Evolutionary conservation across 2,329 filamentous ascomycete species (phyloP), one percentile per base, ranked within the genome.

Genomic region (Trichophyton equinum): DNA sequence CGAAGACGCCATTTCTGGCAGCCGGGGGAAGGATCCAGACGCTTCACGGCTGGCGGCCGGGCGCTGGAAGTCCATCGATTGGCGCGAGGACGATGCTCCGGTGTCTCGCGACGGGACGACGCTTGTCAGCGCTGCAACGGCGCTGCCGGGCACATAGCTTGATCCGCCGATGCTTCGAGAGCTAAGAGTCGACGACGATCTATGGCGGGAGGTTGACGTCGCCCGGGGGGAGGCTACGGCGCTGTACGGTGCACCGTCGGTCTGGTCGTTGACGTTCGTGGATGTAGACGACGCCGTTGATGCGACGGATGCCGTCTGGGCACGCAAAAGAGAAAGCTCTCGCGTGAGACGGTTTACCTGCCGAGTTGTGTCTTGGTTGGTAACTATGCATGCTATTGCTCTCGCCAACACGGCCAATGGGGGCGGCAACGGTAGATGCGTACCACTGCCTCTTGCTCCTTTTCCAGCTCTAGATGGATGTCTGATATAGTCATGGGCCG

Each of bases 371-470:
- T 13, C 20, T 18, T 3, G 42, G n/a, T 49, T 36, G 56, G 15
- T 44, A 18, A 18, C 18, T 18, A 18, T 18, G 18, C 18, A 58
- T 47, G 44, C 18, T 20, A 47, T 9, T 42, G 5, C 5, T 18
- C 13, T 18, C 13, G 33, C 22, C 18, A 56, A 38, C 11, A 38
- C 33, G 11, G 11, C 9, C 30, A 9, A 38, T 38, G 33, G 11
- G 25, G 11, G 33, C 33, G 11, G 11, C 33, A 8, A 25, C 18
- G 20, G 15, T 56, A 56, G 51, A 38, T 56, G 25, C 51, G 7
- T 56, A 94, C 91, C 68, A 96, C 87, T 40, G 91, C 89, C 74
- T 97, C 92, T 68, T 97, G 91, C 71, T 97, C 92, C 74, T 95
- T 94, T 75, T 97, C 92, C 27, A 96, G 80, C 76, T 96, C 85